Percentiles rank a stretch among this genome's conserved stretches.
Evolutionary conservation across 2,329 filamentous ascomycete genomes (phyloP).

Genomic region (Sarocladium kiliense): DNA sequence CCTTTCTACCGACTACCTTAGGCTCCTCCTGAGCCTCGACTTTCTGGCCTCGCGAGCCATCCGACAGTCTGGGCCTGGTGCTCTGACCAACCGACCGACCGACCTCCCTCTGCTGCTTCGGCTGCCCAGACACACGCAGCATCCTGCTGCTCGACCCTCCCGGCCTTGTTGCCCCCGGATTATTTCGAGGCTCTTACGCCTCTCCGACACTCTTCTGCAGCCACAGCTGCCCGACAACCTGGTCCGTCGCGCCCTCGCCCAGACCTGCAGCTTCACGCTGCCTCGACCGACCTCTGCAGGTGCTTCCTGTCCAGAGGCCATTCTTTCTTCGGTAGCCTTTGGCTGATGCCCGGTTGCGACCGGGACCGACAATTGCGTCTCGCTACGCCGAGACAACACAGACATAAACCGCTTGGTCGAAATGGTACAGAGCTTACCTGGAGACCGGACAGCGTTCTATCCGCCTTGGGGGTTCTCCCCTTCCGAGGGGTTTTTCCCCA

Average conservation of each 20-base stretch:
- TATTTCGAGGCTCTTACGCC: neutral
- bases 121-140: constrained; percentile 8
- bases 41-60: constrained; percentile 7
- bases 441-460: no score
- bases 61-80: constrained; percentile 4
- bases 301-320: no score
- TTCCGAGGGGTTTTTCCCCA: no score
- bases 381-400: no score
- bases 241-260: neutral
- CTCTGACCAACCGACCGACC: constrained; percentile 1
- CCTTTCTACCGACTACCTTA: neutral
- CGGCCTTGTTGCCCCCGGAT: neutral
- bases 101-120: constrained; percentile 4
- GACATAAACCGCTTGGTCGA: no score
- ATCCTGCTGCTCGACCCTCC: neutral
- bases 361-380: no score
- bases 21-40: constrained; percentile 8
- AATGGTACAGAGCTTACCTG: no score
- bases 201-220: neutral
- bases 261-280: no score
- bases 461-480: no score
- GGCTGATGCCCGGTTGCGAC: no score
- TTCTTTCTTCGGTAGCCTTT: no score
- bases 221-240: neutral
- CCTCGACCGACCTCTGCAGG: no score